A percentile compares a stretch with the other conserved stretches of the same genome.
Conservation (phyloP, 2,329 filamentous ascomycete species). For the Fusarium humuli region DNA sequence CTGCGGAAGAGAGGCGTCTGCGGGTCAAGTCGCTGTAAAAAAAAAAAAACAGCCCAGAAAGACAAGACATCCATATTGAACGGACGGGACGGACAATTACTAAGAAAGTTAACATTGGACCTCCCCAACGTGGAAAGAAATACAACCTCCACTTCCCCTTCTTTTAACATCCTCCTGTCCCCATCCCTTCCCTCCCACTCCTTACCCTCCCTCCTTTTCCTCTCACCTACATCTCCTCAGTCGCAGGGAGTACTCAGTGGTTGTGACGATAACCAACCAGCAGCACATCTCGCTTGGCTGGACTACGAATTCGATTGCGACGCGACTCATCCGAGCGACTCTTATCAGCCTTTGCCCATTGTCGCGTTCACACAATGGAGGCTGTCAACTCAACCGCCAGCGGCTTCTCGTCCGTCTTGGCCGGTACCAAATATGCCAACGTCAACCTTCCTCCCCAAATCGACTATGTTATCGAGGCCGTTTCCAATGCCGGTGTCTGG, state of each 20-base stretch:
- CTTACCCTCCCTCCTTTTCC: constrained; percentile 5
- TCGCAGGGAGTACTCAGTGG: constrained; percentile 34
- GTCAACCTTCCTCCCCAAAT: constrained; percentile 66
- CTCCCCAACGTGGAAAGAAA: constrained; percentile 22
- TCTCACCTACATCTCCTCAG: constrained; percentile 6
- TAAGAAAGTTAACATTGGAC: constrained; percentile 24
- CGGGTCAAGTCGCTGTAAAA: constrained; percentile 9
- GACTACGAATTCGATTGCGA: constrained; percentile 27
- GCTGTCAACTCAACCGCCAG: constrained; percentile 72
- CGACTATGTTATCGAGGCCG: constrained; percentile 64
- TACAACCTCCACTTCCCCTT: constrained; percentile 31
- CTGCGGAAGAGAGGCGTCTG: constrained; percentile 21
- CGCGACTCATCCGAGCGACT: constrained; percentile 6
- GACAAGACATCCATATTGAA: not conserved
- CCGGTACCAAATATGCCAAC: constrained; percentile 66
- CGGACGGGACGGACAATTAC: constrained; percentile 29
- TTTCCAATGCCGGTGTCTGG: constrained; percentile 68
- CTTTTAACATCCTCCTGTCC: constrained; percentile 18
- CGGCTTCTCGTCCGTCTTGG: constrained; percentile 74
- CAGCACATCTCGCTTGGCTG: constrained; percentile 15
- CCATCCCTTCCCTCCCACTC: constrained; percentile 6
- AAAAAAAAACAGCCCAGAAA: not conserved
- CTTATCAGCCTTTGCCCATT: constrained; percentile 9
- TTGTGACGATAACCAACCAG: constrained; percentile 23
- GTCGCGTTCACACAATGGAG: constrained; percentile 57